These are phyloP conservation scores for Lodderomyces oxycetoniae DNA, from an alignment of 1,139 yeast genomes.

Conservation along the genomic window DNA sequence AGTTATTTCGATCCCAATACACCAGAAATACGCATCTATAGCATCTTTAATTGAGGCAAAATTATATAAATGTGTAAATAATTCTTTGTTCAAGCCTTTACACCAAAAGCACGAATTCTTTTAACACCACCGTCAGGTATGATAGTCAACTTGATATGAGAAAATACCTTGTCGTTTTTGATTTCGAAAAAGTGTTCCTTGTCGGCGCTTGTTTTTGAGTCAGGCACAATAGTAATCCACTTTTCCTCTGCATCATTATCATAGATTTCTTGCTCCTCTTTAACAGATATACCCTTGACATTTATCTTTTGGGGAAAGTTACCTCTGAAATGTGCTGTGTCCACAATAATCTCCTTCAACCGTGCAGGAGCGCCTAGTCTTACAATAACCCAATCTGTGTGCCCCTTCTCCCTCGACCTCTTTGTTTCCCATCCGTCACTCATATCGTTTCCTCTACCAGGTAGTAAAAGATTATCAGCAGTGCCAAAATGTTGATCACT, in stretches of 20 bases:
- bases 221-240: slow-evolving; percentile 67
- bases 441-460: slow-evolving; percentile 95
- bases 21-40: slow-evolving; percentile 42
- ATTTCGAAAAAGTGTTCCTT: slow-evolving; percentile 60
- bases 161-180: slow-evolving; percentile 22
- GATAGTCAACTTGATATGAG: slow-evolving; percentile 75
- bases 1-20: slow-evolving; percentile 32
- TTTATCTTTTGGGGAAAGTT: slow-evolving; percentile 80
- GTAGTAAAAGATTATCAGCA: slow-evolving; percentile 80
- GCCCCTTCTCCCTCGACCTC: slow-evolving; percentile 78
- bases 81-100: slow-evolving; percentile 23
- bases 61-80: background rate
- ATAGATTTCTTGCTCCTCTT: slow-evolving; percentile 24
- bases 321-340: slow-evolving; percentile 91
- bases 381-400: slow-evolving; percentile 85
- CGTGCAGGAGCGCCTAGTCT: slow-evolving; percentile 65
- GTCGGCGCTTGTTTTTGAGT: slow-evolving; percentile 74
- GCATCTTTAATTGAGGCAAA: background rate
- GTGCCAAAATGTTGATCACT: slow-evolving; percentile 94
- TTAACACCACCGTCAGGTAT: slow-evolving; percentile 97
- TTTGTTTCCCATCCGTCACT: slow-evolving; percentile 99
- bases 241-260: slow-evolving; percentile 23
- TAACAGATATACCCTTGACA: slow-evolving; percentile 51
- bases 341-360: slow-evolving; percentile 61
- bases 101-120: slow-evolving; percentile 78